Conservation (phyloP, 1,284 basidiomycete species). For the Sphagnurus paluster region DNA sequence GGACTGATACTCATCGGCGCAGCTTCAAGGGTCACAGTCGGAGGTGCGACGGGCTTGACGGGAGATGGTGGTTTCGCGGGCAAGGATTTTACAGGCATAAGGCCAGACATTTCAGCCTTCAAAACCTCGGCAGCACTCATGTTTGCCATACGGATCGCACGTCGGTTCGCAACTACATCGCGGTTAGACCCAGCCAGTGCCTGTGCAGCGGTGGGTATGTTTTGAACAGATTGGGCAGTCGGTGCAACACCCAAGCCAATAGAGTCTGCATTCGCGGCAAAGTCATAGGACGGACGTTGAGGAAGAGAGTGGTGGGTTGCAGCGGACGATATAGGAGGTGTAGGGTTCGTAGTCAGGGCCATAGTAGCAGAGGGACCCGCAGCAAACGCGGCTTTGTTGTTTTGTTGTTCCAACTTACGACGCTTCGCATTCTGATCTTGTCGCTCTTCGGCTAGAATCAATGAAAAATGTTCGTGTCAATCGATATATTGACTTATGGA, state of each 20-base stretch:
- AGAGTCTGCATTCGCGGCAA: constrained; percentile 73
- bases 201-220: constrained; percentile 57
- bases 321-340: constrained; percentile 34
- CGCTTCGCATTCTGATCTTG: constrained; percentile 90
- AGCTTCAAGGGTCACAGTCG: constrained; percentile 26
- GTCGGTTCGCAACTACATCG: constrained; percentile 86
- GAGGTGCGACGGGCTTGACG: constrained; percentile 27
- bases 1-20: constrained; percentile 26
- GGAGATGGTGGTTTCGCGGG: constrained; percentile 38
- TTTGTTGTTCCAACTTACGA: constrained; percentile 76
- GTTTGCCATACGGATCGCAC: constrained; percentile 92
- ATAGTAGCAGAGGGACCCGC: constrained; percentile 55
- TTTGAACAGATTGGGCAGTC: constrained; percentile 53
- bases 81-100: constrained; percentile 56
- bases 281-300: constrained; percentile 61
- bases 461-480: constrained; percentile 28
- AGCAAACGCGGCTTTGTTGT: constrained; percentile 44
- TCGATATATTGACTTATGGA: constrained; percentile 15
- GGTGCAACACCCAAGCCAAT: constrained; percentile 68
- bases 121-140: constrained; percentile 93
- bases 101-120: constrained; percentile 85
- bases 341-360: constrained; percentile 47
- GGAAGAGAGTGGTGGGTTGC: constrained; percentile 55
- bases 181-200: constrained; percentile 79
- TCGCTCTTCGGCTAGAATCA: constrained; percentile 79